Evolutionary conservation across 108 stramenopile species (phyloP), one percentile per base, ranked within the genome.

Genomic region (Nannochloropsis gaditana): DNA sequence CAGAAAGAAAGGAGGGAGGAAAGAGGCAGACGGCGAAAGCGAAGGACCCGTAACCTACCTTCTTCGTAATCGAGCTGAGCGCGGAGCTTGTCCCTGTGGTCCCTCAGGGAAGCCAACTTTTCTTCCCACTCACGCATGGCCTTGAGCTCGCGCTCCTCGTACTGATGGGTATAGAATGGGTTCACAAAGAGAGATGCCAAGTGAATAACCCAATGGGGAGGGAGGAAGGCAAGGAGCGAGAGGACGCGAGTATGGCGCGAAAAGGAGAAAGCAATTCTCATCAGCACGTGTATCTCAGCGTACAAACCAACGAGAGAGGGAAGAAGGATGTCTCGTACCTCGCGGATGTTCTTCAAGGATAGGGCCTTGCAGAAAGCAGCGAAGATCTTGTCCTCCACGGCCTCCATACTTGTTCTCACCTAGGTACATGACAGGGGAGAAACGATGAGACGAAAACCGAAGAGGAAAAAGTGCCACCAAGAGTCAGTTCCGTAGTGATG

Each of bases 91-190:
- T 83, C 41, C 11, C 84, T 44, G 82, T 87, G 83, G 84, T 90
- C 15, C 42, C 85, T 83, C 21, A 89, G 88, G 43, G 84, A 84
- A 50, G 85, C 84, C 73, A 86, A 85, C 41, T 86, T 44, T 44
- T 88, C 82, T 83, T 47, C 83, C 44, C 81, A 87, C 31, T 84
- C 88, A 85, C 81, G 89, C 86, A 89, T 83, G 82, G 87, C 89
- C 80, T 83, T 45, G 43, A 89, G 88, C 85, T 86, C 86, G 1
- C 88, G 86, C 31, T 90, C 88, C 82, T 90, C 89, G 45, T 87
- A 89, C 21, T 86, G 21, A 11, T 31, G 31, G 31, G 31, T 31
- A 31, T 31, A 31, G 47, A 50, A 15, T 15, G 15, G 47, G 47
- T 50, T 15, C 11, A 1, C 15, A 10, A 82, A 43, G 15, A 17